Conservation (phyloP, 75 land plant species). For the Picea sitchensis region DNA sequence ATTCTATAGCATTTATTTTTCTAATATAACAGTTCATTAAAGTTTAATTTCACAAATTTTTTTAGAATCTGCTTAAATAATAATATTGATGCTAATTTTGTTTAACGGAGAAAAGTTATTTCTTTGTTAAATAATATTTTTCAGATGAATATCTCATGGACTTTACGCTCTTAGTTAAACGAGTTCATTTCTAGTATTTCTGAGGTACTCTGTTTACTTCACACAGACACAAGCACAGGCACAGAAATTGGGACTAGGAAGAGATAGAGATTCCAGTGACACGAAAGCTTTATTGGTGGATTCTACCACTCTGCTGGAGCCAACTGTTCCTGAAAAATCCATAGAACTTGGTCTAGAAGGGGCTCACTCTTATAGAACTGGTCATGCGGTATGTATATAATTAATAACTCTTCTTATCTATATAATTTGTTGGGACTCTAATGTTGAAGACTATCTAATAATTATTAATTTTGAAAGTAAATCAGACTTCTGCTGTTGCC, state of each 20-base stretch:
- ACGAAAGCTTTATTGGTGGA: neutral
- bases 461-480: neutral
- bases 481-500: neutral
- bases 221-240: constrained; percentile 60
- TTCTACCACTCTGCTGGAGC: neutral
- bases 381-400: constrained; percentile 17
- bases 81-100: neutral
- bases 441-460: neutral
- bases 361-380: constrained; percentile 19
- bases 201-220: neutral
- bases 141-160: neutral
- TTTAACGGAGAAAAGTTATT: neutral
- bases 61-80: neutral
- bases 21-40: neutral
- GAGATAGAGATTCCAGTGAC: neutral
- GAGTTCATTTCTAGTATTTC: neutral
- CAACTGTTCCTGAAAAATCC: constrained; percentile 1
- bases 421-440: neutral
- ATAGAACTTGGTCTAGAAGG: neutral
- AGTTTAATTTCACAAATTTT: neutral
- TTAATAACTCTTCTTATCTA: neutral
- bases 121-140: neutral
- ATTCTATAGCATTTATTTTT: neutral
- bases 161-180: neutral
- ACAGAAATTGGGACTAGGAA: constrained; percentile 21